Evolutionary conservation across 1,284 basidiomycete species (phyloP).

Genomic region (Papiliotrema terrestris): DNA sequence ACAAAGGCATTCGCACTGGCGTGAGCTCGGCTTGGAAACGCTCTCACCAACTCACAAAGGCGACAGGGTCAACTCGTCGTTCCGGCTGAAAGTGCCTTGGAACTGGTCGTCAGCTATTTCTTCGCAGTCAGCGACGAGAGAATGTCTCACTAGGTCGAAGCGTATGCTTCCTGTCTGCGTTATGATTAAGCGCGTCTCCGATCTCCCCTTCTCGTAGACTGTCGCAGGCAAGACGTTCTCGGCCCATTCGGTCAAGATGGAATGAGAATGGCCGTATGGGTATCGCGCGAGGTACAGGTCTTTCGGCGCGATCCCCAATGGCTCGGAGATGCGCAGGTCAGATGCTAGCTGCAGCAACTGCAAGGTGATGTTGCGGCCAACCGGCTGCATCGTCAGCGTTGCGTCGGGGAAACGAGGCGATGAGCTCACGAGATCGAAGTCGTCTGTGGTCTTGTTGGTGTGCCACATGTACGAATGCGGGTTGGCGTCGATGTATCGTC

Average conservation of each 20-base stretch:
- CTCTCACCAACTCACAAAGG: constrained; percentile 59
- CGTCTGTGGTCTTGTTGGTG: constrained; percentile 25
- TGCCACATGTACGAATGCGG: constrained; percentile 47
- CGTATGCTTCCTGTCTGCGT: constrained; percentile 70
- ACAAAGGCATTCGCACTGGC: constrained; percentile 36
- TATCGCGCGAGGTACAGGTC: constrained; percentile 65
- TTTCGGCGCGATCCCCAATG: constrained; percentile 66
- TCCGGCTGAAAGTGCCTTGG: constrained; percentile 66
- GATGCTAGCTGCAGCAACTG: constrained; percentile 30
- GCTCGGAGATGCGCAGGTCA: constrained; percentile 34
- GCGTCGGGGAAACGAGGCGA: background rate
- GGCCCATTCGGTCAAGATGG: constrained; percentile 60
- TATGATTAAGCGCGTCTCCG: constrained; percentile 59
- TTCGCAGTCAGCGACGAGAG: background rate
- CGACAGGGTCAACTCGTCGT: constrained; percentile 70
- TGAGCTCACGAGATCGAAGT: constrained; percentile 39
- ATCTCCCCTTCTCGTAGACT: constrained; percentile 27
- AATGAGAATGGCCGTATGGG: constrained; percentile 65
- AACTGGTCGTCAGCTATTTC: constrained; percentile 28
- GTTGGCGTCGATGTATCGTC: constrained; percentile 53
- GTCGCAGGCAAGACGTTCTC: constrained; percentile 53
- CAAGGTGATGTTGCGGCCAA: constrained; percentile 37
- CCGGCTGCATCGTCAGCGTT: constrained; percentile 14
- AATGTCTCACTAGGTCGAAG: constrained; percentile 58
- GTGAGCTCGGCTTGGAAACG: background rate